phyloP scores from a whole-genome alignment of 345 rosid species.

The Carallia brachiata region DNA sequence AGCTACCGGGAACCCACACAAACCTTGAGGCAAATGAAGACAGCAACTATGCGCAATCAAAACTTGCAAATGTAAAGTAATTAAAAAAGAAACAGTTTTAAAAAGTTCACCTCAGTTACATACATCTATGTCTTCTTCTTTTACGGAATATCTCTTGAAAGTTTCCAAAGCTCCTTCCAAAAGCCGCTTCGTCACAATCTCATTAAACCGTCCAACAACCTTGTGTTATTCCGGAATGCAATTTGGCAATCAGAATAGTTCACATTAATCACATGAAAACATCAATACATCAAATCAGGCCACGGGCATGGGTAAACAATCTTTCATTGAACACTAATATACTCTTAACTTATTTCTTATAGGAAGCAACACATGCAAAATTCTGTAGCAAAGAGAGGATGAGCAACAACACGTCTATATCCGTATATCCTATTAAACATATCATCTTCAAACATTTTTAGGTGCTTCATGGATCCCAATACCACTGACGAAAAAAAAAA shows the following conservation, averaged over 20 bases:
- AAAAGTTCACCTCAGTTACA: not conserved
- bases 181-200: constrained; percentile 74
- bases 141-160: constrained; percentile 74
- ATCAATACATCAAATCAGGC: not conserved
- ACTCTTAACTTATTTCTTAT: not conserved
- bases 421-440: too few species aligned
- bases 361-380: not conserved
- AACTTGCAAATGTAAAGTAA: not conserved
- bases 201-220: constrained; percentile 98
- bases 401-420: too few species aligned
- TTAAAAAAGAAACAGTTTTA: not conserved
- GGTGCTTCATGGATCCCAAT: too few species aligned
- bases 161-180: constrained; percentile 88
- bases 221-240: constrained; percentile 15
- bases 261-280: not conserved
- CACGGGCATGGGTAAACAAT: not conserved
- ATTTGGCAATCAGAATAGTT: not conserved
- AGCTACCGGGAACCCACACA: constrained; percentile 96
- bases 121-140: constrained; percentile 82
- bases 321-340: too few species aligned
- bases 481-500: too few species aligned
- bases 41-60: not conserved
- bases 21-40: constrained; percentile 44
- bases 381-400: too few species aligned
- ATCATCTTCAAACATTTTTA: too few species aligned